These are phyloP conservation scores for Piper longum DNA, from an alignment of 164 flowering plant species.

Conservation along the genomic window DNA sequence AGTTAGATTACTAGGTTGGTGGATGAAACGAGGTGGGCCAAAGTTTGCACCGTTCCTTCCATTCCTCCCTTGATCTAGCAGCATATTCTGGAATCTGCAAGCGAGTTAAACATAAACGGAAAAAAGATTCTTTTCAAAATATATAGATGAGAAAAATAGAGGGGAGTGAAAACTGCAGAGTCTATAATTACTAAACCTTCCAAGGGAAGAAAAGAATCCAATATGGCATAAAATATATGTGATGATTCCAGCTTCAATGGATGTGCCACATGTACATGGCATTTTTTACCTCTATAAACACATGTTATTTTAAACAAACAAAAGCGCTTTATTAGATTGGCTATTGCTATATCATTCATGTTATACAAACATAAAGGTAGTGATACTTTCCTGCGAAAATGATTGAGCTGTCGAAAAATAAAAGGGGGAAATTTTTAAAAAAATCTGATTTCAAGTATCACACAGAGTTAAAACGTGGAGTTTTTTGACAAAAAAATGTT, in stretches of 20 bases:
- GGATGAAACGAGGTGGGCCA: slow-evolving; percentile 98
- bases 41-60: slow-evolving; percentile 84
- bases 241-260: too few species aligned
- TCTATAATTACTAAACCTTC: too few species aligned
- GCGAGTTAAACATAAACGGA: neutral
- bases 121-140: neutral
- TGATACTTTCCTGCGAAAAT: slow-evolving; percentile 32
- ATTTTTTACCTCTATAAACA: neutral
- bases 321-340: neutral
- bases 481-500: neutral
- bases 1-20: slow-evolving; percentile 49
- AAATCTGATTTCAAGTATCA: neutral
- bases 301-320: neutral
- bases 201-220: too few species aligned
- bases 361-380: neutral
- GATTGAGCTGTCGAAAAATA: slow-evolving; percentile 10
- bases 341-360: neutral
- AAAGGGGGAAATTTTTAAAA: neutral
- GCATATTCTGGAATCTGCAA: slow-evolving; percentile 63
- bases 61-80: slow-evolving; percentile 73
- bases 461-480: too few species aligned
- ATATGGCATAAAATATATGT: too few species aligned
- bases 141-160: neutral
- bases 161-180: neutral
- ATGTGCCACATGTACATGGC: neutral